Evolutionary conservation across 2,329 filamentous ascomycete genomes (phyloP).

Genomic region (Basipetospora sp.): DNA sequence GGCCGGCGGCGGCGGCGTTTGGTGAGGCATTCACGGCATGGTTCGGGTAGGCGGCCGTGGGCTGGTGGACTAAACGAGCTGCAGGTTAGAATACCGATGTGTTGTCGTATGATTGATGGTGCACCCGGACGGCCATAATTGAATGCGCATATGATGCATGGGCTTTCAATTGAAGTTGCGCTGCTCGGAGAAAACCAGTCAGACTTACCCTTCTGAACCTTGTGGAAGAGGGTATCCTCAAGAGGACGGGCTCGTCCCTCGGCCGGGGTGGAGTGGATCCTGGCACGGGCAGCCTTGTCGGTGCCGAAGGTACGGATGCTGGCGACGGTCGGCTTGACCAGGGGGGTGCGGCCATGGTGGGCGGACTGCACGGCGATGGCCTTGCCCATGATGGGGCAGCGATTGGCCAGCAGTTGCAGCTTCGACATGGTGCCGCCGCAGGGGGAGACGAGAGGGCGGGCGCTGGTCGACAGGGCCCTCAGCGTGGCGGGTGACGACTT

Average conservation of each 20-base stretch:
- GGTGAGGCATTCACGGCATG: neutral
- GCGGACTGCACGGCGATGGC: constrained; percentile 75
- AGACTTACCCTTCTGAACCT: constrained; percentile 25
- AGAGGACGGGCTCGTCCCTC: constrained; percentile 69
- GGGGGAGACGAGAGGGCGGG: constrained; percentile 43
- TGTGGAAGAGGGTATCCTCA: constrained; percentile 40
- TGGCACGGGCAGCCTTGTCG: constrained; percentile 47
- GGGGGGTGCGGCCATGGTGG: constrained; percentile 30
- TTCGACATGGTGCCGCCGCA: constrained; percentile 93
- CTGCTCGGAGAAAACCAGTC: constrained; percentile 12
- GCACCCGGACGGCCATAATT: no score
- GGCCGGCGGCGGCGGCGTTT: constrained; percentile 9
- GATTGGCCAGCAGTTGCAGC: constrained; percentile 80
- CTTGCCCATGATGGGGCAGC: constrained; percentile 98
- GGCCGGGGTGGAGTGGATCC: constrained; percentile 65
- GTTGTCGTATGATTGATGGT: no score
- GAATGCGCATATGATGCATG: no score
- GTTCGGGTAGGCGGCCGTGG: constrained; percentile 5
- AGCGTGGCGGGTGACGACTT: constrained; percentile 84
- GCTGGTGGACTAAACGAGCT: constrained; percentile 6
- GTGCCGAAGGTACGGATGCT: constrained; percentile 37
- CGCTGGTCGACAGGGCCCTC: constrained; percentile 70
- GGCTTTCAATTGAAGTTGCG: no score
- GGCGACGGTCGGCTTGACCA: constrained; percentile 27
- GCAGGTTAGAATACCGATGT: no score